A percentile compares a stretch with the other conserved stretches of the same genome.
These are phyloP conservation scores for Candida silvatica DNA, from an alignment of 805 yeast species.

Conservation along the genomic window DNA sequence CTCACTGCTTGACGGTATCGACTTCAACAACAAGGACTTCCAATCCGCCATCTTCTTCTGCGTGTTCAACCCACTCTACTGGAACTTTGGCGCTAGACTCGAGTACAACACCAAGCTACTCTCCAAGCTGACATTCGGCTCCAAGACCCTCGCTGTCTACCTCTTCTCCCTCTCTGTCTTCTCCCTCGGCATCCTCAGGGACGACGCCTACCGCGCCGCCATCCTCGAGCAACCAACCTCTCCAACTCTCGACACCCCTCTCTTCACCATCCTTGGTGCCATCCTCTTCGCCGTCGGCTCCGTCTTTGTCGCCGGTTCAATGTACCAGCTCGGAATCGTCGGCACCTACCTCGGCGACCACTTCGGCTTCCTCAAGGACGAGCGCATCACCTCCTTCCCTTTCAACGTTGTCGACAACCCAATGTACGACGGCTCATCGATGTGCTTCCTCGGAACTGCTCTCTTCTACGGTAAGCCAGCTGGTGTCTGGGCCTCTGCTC, in stretches of 20 bases:
- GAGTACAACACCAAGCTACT: conserved; percentile 74
- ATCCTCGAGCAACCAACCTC: conserved; percentile 63
- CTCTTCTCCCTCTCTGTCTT: conserved; percentile 76
- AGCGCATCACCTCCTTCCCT: conserved; percentile 88
- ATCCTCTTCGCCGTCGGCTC: conserved; percentile 61
- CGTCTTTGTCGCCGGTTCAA: conserved; percentile 69
- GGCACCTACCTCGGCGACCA: conserved; percentile 97
- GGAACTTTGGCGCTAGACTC: conserved; percentile 87
- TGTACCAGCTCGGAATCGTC: conserved; percentile 90
- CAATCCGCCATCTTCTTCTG: conserved; percentile 52
- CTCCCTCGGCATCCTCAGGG: conserved; percentile 77
- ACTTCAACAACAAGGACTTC: conserved; percentile 14
- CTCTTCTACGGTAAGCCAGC: conserved; percentile 85
- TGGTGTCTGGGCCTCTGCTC: conserved; percentile 62
- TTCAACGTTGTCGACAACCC: conserved; percentile 89
- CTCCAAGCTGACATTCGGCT: conserved; percentile 66
- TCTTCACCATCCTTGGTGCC: conserved; percentile 36
- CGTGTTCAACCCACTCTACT: conserved; percentile 87
- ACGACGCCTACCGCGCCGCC: conserved; percentile 64
- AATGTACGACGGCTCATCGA: conserved; percentile 90
- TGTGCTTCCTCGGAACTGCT: conserved; percentile 87
- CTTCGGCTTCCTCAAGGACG: conserved; percentile 89
- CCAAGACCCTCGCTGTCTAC: conserved; percentile 72
- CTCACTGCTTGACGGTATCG: conserved; percentile 13
- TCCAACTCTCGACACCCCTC: conserved; percentile 37